phyloP scores from a whole-genome alignment of 768 basidiomycete genomes.

The Lactarius psammicola region DNA sequence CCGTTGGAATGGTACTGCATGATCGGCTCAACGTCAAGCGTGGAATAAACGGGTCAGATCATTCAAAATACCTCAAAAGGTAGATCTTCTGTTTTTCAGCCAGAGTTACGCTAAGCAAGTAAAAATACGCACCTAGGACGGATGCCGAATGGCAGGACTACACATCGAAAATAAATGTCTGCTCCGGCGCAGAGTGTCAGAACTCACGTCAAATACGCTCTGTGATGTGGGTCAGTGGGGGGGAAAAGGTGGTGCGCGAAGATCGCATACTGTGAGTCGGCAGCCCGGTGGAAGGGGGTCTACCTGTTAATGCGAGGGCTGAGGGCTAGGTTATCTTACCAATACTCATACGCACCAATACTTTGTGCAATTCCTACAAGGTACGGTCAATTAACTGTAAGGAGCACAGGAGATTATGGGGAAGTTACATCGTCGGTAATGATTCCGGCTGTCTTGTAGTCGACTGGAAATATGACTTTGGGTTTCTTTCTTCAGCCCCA shows the following conservation, averaged over 20 bases:
- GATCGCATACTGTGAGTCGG: conserved; percentile 72
- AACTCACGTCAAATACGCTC: conserved; percentile 36
- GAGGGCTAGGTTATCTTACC: neutral
- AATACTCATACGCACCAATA: conserved; percentile 53
- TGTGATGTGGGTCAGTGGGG: conserved; percentile 16
- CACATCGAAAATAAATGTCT: conserved; percentile 1
- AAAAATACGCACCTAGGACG: conserved; percentile 57
- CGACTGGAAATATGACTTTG: conserved; percentile 83
- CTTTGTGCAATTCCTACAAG: conserved; percentile 63
- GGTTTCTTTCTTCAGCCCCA: neutral
- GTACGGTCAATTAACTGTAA: conserved; percentile 3
- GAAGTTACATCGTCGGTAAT: conserved; percentile 85
- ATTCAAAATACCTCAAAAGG: conserved; percentile 54
- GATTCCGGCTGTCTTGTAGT: conserved; percentile 62
- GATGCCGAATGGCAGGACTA: conserved; percentile 92
- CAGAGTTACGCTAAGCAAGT: conserved; percentile 3
- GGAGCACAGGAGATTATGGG: neutral
- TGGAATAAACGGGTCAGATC: neutral
- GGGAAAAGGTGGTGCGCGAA: neutral
- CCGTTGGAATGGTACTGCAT: conserved; percentile 37
- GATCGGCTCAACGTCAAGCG: neutral
- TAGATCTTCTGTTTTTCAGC: conserved; percentile 46
- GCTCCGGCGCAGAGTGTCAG: neutral
- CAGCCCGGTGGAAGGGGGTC: conserved; percentile 80
- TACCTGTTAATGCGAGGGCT: conserved; percentile 30